phyloP scores from a whole-genome alignment of 805 yeast genomes.

The Cyberlindnera lachancei region DNA sequence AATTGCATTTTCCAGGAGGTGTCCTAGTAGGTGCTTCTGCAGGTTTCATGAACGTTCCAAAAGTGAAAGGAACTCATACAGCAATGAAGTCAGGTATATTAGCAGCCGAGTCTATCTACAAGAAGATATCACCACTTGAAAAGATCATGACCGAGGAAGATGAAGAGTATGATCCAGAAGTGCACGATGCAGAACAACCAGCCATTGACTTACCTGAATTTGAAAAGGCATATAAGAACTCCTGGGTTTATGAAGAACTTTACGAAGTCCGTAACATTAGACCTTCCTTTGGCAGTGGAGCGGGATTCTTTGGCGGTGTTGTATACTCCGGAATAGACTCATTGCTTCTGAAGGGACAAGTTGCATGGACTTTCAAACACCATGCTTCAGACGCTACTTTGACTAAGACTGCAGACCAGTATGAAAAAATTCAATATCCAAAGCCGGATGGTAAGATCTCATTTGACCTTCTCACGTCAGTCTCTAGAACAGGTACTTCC shows the following conservation, averaged over 20 bases:
- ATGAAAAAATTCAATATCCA: constrained; percentile 75
- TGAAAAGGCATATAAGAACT: constrained; percentile 56
- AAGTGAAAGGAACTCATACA: constrained; percentile 95
- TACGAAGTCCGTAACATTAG: constrained; percentile 82
- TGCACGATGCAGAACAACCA: constrained; percentile 31
- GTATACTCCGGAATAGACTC: constrained; percentile 81
- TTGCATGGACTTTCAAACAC: constrained; percentile 82
- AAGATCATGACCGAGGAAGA: constrained; percentile 35
- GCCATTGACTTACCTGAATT: constrained; percentile 49
- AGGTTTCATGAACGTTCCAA: constrained; percentile 95
- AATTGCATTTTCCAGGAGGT: constrained; percentile 92
- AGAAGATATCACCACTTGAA: constrained; percentile 38
- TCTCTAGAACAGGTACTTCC: constrained; percentile 91
- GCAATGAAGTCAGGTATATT: constrained; percentile 94
- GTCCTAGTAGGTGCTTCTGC: constrained; percentile 92
- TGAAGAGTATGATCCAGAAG: constrained; percentile 33
- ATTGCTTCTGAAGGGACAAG: constrained; percentile 64
- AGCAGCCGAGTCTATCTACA: constrained; percentile 82
- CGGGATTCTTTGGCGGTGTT: constrained; percentile 80
- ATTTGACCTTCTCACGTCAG: constrained; percentile 90
- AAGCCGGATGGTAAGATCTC: constrained; percentile 93
- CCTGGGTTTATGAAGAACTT: constrained; percentile 86
- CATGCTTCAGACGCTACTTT: constrained; percentile 61
- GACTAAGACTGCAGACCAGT: constrained; percentile 62
- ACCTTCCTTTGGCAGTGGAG: constrained; percentile 74